phyloP scores from a whole-genome alignment of 2,329 filamentous ascomycete genomes.

The Pseudogymnoascus sp. region DNA sequence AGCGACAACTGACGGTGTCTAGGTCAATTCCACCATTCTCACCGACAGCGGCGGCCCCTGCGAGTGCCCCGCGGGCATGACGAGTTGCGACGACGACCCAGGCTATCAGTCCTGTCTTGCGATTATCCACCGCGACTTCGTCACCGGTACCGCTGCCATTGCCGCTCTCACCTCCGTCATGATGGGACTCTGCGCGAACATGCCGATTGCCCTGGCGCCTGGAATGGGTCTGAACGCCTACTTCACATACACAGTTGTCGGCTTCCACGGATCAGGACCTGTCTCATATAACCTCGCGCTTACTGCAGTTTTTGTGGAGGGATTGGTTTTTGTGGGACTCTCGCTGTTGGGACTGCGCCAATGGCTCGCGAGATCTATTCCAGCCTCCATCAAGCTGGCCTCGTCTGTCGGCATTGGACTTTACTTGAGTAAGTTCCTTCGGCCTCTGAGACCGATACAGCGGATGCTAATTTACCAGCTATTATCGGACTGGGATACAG shows the following conservation, averaged over 20 bases:
- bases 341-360: slow-evolving; percentile 77
- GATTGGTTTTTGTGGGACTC: slow-evolving; percentile 75
- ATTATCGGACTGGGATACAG: slow-evolving; percentile 72
- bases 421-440: slow-evolving; percentile 49
- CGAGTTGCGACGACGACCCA: slow-evolving; percentile 47
- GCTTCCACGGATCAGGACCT: slow-evolving; percentile 64
- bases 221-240: slow-evolving; percentile 84
- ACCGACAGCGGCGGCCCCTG: slow-evolving; percentile 68
- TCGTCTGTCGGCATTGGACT: slow-evolving; percentile 81
- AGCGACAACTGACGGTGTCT: slow-evolving; percentile 37
- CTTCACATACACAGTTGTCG: slow-evolving; percentile 73
- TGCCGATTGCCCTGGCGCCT: slow-evolving; percentile 64
- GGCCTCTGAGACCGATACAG: neutral
- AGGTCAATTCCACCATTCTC: slow-evolving; percentile 48
- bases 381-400: slow-evolving; percentile 77
- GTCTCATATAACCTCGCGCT: slow-evolving; percentile 71
- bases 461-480: slow-evolving; percentile 29
- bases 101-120: slow-evolving; percentile 59
- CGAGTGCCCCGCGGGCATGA: slow-evolving; percentile 57
- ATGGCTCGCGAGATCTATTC: slow-evolving; percentile 80
- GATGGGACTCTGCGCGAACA: slow-evolving; percentile 77
- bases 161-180: slow-evolving; percentile 71
- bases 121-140: slow-evolving; percentile 56
- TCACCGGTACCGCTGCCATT: slow-evolving; percentile 81
- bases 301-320: slow-evolving; percentile 84